Evolutionary conservation across 2,329 filamentous ascomycete species (phyloP).

Genomic region (Rutstroemia sp.): DNA sequence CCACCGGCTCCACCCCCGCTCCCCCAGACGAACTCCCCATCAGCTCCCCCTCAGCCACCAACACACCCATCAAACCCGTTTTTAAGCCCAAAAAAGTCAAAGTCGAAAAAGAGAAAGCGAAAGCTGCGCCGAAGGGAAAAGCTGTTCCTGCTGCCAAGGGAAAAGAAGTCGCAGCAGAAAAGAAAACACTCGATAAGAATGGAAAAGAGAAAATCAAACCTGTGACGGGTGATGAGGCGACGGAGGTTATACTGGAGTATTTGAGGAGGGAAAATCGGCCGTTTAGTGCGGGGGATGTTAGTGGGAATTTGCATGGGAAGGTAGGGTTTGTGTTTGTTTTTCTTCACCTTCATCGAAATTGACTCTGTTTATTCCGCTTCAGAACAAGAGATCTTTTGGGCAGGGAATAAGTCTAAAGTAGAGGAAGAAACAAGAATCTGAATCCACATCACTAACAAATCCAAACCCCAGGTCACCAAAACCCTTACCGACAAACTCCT

Average conservation of each 20-base stretch:
- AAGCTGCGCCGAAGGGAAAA: conserved; percentile 12
- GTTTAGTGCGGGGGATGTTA: conserved; percentile 45
- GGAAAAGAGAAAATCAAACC: conserved; percentile 25
- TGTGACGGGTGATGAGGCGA: conserved; percentile 28
- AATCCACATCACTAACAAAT: conserved; percentile 21
- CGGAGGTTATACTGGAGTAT: conserved; percentile 30
- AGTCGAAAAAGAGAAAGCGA: conserved; percentile 4
- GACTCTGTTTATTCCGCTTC: rapidly evolving
- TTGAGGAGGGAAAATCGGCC: conserved; percentile 33
- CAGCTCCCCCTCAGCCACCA: not conserved
- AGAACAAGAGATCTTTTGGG: not conserved
- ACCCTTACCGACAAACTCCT: conserved; percentile 52
- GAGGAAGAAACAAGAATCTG: not conserved
- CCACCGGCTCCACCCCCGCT: not conserved
- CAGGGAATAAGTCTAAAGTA: not conserved
- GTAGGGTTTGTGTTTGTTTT: conserved; percentile 12
- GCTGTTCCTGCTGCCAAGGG: conserved; percentile 1
- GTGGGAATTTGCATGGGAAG: conserved; percentile 55
- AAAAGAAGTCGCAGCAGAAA: not conserved
- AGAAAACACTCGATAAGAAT: conserved; percentile 12
- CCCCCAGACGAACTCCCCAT: not conserved
- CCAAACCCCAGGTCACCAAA: conserved; percentile 26
- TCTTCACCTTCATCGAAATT: not conserved
- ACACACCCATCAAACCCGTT: not conserved
- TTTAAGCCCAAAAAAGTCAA: conserved; percentile 3